Percentiles rank a stretch among this genome's conserved stretches.
Conservation (phyloP, 2,329 filamentous ascomycete genomes). For the Pleoardoris graminearum region DNA sequence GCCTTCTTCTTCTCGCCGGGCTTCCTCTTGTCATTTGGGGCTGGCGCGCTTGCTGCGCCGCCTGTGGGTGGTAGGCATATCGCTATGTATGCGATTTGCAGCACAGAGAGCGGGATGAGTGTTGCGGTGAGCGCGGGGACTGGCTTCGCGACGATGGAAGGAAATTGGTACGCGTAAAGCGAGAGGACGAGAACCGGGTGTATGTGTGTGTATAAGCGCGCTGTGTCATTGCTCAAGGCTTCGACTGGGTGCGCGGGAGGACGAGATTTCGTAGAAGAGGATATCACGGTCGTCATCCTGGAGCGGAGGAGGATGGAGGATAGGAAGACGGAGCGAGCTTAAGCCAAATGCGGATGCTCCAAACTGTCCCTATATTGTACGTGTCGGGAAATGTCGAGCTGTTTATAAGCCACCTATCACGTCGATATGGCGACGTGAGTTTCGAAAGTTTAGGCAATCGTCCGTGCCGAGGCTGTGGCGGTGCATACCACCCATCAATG, state of each 20-base stretch:
- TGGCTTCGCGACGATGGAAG: slow-evolving; percentile 69
- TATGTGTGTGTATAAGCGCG: slow-evolving; percentile 63
- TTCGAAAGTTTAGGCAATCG: slow-evolving; percentile 7
- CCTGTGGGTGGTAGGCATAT: slow-evolving; percentile 62
- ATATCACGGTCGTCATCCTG: slow-evolving; percentile 33
- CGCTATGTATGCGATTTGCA: slow-evolving; percentile 66
- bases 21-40: slow-evolving; percentile 52
- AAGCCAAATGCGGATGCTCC: too few species aligned
- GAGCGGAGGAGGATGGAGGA: not conserved
- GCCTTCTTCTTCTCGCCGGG: slow-evolving; percentile 46
- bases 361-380: too few species aligned
- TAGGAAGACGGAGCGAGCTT: not conserved
- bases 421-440: slow-evolving; percentile 1
- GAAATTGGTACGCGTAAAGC: slow-evolving; percentile 66
- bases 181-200: slow-evolving; percentile 70
- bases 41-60: slow-evolving; percentile 23
- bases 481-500: not conserved
- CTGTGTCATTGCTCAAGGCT: slow-evolving; percentile 52
- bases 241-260: slow-evolving; percentile 48
- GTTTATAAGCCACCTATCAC: not conserved
- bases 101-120: slow-evolving; percentile 63
- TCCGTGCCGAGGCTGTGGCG: slow-evolving; percentile 11
- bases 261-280: slow-evolving; percentile 26
- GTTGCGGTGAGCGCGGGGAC: slow-evolving; percentile 64
- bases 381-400: not conserved